Evolutionary conservation across 345 rosid species (phyloP), one percentile per base, ranked within the genome.

Genomic region (Aquilaria malaccensis): DNA sequence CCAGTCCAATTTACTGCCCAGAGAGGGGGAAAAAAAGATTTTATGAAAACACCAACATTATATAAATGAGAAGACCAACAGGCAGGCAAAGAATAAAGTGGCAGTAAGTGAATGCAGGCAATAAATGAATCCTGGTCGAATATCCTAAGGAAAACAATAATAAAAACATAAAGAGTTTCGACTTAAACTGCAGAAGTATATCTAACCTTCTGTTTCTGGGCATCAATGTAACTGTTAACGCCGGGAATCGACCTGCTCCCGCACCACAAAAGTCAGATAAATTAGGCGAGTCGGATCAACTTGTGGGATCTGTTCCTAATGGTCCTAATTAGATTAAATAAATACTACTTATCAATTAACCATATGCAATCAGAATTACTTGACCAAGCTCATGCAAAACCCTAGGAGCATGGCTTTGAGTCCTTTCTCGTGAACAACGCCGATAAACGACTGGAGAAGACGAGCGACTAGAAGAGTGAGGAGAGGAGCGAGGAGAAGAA

Each of bases 161-260:
- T 45, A 14, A 61, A 10, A 32, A 5, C 13, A 33, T 2, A 45
- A 22, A 22, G 43, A 37, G 29, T 2, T 41, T 52, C 31, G 56
- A 55, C 47, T 32, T 10, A n/a, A 22, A 64, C 50, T 30, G 31
- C 58, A 55, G 46, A 64, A 58, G 10, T 51, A 43, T 29, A 63
- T 58, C 77, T 58, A 33, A 94, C 99, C 96, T 94, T 94, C 71
- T 88, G 97, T 76, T 94, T 91, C 86, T 94, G 89, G 1, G 89
- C 89, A 64, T 88, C 95, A 31, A 91, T 83, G 70, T 86, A 81
- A 13, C 78, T 78, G 63, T 86, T 80, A 41, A 88, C 97, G 10
- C 91, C 86, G 45, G 99, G 99, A 52, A 91, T 62, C 86, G 80
- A 62, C 86, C 99, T 88, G 68, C 51, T 62, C 61, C 31, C 53